phyloP scores from a whole-genome alignment of 1,139 yeast species.

The Saccharomyces pastorianus region DNA sequence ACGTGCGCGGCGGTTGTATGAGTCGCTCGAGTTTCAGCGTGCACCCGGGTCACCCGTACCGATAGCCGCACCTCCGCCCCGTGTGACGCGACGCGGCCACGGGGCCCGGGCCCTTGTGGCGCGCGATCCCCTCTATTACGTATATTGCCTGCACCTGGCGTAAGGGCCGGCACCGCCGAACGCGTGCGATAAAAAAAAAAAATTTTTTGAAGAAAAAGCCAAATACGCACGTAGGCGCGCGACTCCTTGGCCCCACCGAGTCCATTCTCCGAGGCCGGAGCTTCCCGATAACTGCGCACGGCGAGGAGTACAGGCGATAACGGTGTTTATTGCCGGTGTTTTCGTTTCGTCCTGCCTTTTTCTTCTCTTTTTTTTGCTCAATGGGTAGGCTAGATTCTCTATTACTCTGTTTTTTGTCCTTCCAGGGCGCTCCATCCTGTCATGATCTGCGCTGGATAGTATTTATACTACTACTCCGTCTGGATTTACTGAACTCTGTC shows the following conservation, averaged over 20 bases:
- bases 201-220: too few relatives aligned
- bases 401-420: background rate
- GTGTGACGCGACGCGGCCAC: too few relatives aligned
- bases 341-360: background rate
- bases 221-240: too few relatives aligned
- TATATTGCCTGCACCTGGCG: constrained; percentile 14
- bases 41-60: constrained; percentile 20
- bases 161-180: constrained; percentile 12
- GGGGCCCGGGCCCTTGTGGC: too few relatives aligned
- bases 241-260: background rate
- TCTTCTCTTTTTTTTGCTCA: background rate
- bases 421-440: background rate
- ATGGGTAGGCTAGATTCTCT: background rate
- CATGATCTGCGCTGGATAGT: constrained; percentile 1
- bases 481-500: background rate
- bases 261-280: background rate
- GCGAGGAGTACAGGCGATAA: background rate
- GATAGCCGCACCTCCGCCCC: too few relatives aligned
- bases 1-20: constrained; percentile 21
- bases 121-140: background rate
- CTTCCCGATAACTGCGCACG: background rate
- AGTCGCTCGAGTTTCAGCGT: constrained; percentile 14
- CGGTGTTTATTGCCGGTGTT: background rate
- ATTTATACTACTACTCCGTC: constrained; percentile 1
- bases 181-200: background rate